Evolutionary conservation across 2,329 filamentous ascomycete genomes (phyloP), one percentile per base, ranked within the genome.

Genomic region (Malbranchea zuffiana): DNA sequence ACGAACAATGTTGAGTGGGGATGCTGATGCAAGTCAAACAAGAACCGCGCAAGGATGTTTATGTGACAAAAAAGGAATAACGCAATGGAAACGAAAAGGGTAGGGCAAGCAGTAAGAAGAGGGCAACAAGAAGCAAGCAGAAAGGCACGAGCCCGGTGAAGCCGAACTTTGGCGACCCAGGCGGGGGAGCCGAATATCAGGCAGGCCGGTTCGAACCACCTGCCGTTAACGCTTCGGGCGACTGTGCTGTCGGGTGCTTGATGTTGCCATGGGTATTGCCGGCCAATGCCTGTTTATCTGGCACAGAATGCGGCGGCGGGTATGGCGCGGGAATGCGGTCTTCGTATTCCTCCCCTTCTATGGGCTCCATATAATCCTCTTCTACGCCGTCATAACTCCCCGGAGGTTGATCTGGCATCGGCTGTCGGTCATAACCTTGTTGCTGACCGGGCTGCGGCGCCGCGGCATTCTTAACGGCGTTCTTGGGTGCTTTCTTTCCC

Each of bases 401-500:
- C 10, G 56, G 50, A 26, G 57, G 56, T 37, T 65, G 60, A 40
- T 66, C 58, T 18, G 54, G 52, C 16, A 55, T 54, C 6, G 25
- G 18, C 35, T 56, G 56, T 38, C 54, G 57, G 41, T 65, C 63
- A 42, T 62, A 61, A 31, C 54, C 54, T 17, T 60, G 60, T 37
- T 62, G 59, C 44, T 61, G 57, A 16, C 46, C 26, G 36, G 41
- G 40, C 31, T 40, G 48, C 41, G 47, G 50, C 24, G 53, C 35
- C 16, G 55, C 48, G 12, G 52, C 47, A 42, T 58, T 56, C 55
- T 76, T 78, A 2, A 63, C 60, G n/a, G 67, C 59, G 40, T 72
- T 70, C 58, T 90, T 93, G 48, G 67, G 74, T 17, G 72, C 71
- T 65, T 94, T 95, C 67, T 83, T 93, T 34, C 78, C 80, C 63